phyloP scores from a whole-genome alignment of 2,329 filamentous ascomycete species.

The Penicillium sp. region DNA sequence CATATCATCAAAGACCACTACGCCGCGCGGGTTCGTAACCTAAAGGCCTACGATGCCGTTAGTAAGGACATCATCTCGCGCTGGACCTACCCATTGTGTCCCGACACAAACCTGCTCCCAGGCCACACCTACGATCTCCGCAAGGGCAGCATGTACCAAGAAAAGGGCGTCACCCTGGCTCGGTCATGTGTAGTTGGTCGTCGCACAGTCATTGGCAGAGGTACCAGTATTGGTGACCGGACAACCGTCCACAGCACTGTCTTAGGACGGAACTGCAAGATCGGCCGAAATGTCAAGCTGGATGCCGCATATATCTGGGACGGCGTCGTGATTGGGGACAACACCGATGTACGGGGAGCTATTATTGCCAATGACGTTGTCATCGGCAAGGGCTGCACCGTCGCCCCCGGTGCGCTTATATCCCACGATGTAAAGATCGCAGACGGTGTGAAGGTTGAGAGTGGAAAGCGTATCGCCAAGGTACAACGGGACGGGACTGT shows the following conservation, averaged over 20 bases:
- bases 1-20: conserved; percentile 81
- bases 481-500: conserved; percentile 43
- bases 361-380: conserved; percentile 70
- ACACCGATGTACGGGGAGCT: conserved; percentile 63
- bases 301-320: conserved; percentile 86
- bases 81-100: conserved; percentile 84
- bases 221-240: conserved; percentile 68
- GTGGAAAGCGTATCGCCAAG: conserved; percentile 43
- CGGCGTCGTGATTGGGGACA: conserved; percentile 70
- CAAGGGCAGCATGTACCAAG: conserved; percentile 68
- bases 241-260: conserved; percentile 69
- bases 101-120: conserved; percentile 77
- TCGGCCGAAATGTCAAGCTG: conserved; percentile 77
- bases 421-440: conserved; percentile 72
- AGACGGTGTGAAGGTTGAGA: conserved; percentile 50
- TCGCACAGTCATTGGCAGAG: conserved; percentile 69
- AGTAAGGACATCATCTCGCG: conserved; percentile 79
- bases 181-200: conserved; percentile 66
- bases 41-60: conserved; percentile 85
- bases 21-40: conserved; percentile 75
- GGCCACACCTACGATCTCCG: conserved; percentile 71
- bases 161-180: conserved; percentile 70
- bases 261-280: conserved; percentile 77
- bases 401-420: conserved; percentile 70
- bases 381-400: conserved; percentile 65